phyloP scores from a whole-genome alignment of 1,284 basidiomycete genomes.

The Apiotrichum sp. region DNA sequence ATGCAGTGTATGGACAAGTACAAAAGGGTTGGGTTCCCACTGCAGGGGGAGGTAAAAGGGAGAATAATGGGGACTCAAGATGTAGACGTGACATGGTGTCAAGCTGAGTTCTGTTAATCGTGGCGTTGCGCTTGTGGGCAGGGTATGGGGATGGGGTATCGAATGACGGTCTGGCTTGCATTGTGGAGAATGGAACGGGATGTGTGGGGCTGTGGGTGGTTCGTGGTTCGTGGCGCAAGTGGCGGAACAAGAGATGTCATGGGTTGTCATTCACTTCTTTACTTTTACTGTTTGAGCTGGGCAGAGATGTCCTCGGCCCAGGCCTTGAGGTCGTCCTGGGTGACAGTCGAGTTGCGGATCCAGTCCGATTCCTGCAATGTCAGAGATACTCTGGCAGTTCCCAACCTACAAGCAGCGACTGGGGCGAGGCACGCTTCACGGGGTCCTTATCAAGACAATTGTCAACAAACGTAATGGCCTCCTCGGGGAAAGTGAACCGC shows the following conservation, averaged over 20 bases:
- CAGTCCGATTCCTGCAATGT: constrained; percentile 30
- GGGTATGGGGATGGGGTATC: no score
- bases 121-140: no score
- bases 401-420: constrained; percentile 61
- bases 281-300: not conserved
- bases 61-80: not conserved
- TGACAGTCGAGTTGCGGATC: constrained; percentile 33
- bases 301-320: constrained; percentile 26
- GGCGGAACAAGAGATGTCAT: not conserved
- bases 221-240: not conserved
- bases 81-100: not conserved
- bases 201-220: not conserved
- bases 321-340: constrained; percentile 25
- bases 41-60: not conserved
- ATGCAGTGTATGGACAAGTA: constrained; percentile 12
- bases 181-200: no score
- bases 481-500: constrained; percentile 52
- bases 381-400: not conserved
- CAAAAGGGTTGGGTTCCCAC: no score
- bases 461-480: constrained; percentile 73
- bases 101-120: no score
- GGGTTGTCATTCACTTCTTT: not conserved
- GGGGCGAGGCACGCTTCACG: constrained; percentile 65
- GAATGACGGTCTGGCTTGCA: no score
- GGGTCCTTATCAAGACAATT: constrained; percentile 80